phyloP scores from a whole-genome alignment of 345 rosid genomes.

The Salix viminalis region DNA sequence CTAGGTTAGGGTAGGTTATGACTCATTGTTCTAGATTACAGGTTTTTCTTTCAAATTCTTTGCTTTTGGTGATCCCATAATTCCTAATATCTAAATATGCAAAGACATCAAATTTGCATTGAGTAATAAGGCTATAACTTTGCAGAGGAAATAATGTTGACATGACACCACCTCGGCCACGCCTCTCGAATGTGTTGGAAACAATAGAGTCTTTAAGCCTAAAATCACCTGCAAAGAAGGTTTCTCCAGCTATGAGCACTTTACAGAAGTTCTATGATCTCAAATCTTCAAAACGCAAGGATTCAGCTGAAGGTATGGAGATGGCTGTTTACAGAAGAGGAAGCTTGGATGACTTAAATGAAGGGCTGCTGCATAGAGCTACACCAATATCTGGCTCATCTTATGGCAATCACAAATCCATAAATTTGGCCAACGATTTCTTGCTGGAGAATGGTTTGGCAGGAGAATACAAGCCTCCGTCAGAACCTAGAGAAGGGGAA shows the following conservation, averaged over 20 bases:
- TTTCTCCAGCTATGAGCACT: conserved; percentile 77
- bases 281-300: conserved; percentile 28
- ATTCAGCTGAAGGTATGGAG: conserved; percentile 44
- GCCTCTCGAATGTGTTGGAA: conserved; percentile 11
- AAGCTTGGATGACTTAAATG: conserved; percentile 15
- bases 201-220: conserved; percentile 48
- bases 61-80: not conserved
- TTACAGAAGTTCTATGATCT: conserved; percentile 76
- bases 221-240: conserved; percentile 40
- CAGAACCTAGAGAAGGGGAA: conserved; percentile 38
- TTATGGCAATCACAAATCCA: conserved; percentile 17
- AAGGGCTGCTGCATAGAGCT: conserved; percentile 23
- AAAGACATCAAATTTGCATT: not conserved
- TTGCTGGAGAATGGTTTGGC: conserved; percentile 21
- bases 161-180: conserved; percentile 10
- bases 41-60: not conserved
- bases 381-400: conserved; percentile 26
- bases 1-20: no score
- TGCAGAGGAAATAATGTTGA: conserved; percentile 11
- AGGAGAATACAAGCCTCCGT: conserved; percentile 27
- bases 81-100: not conserved
- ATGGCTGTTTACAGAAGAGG: conserved; percentile 44
- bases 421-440: conserved; percentile 19
- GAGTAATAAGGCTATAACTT: not conserved
- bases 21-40: not conserved